phyloP scores from a whole-genome alignment of 139 green algal species.

The Gonium pectorale region DNA sequence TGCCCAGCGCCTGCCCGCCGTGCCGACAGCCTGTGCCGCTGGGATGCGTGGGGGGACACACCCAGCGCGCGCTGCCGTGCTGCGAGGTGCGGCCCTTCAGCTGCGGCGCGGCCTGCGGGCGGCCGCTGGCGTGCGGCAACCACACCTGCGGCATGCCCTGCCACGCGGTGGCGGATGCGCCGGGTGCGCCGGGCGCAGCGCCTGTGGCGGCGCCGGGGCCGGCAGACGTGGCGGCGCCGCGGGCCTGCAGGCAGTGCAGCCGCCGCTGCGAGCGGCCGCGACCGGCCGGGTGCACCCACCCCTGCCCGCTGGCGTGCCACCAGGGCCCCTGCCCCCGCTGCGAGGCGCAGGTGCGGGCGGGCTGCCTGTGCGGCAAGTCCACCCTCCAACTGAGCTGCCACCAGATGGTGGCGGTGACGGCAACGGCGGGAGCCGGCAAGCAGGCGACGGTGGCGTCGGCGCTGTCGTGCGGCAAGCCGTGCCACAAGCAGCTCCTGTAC shows the following conservation, averaged over 20 bases:
- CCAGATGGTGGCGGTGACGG: conserved; percentile 39
- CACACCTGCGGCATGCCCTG: conserved; percentile 75
- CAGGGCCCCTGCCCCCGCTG: conserved; percentile 57
- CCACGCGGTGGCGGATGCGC: conserved; percentile 51
- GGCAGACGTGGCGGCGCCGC: background rate
- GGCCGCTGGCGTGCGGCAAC: conserved; percentile 71
- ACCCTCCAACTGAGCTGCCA: conserved; percentile 70
- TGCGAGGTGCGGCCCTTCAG: conserved; percentile 48
- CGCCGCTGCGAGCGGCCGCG: conserved; percentile 56
- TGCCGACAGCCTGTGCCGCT: conserved; percentile 64
- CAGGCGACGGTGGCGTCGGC: background rate
- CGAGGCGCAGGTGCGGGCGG: background rate
- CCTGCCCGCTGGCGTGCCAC: conserved; percentile 75
- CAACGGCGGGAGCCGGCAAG: background rate
- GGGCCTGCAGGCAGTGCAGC: conserved; percentile 64
- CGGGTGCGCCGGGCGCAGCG: background rate
- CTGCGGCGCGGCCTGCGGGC: conserved; percentile 60
- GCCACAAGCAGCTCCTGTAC: conserved; percentile 63
- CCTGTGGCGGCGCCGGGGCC: background rate
- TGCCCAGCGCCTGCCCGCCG: conserved; percentile 61
- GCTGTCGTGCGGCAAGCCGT: conserved; percentile 75
- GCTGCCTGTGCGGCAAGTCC: conserved; percentile 79
- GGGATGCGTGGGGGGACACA: conserved; percentile 69
- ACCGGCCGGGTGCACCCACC: conserved; percentile 71
- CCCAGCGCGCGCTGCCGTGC: conserved; percentile 51